Base-by-base conservation (phyloP, 176 grass and related monocot species). In the Lolium rigidum region DNA sequence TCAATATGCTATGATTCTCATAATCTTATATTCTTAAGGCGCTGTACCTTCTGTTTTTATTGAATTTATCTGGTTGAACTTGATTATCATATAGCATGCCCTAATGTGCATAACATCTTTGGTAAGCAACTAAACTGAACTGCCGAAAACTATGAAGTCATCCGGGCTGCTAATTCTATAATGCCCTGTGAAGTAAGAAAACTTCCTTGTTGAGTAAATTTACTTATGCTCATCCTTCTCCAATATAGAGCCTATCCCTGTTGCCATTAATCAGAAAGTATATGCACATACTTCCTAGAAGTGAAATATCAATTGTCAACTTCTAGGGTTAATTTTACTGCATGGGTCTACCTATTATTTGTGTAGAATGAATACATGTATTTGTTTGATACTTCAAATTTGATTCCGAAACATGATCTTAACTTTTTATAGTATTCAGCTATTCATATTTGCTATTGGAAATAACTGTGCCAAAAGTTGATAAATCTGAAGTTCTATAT, bases 361-460 rank as follows among this genome's bases (percentile, higher is more conserved):
- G 6, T 35, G 2, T 35, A 9, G 15, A 10, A 68, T 37, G 15
- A 67, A 37, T 67, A 37, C 26, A 7, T 38, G 31, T 67, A 37
- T 67, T 37, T 67, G 7, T 17, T 10, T 37, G 26, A 0, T 43
- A 43, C 41, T 43, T 43, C 41, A 43, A 43, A 43, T 7, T 43
- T 43, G 41, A 5, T 43, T 5, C 41, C 41, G 41, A 43, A 43
- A 43, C 41, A 43, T 43, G 41, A 43, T 43, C 41, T 43, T 5
- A 43, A 43, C 41, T 43, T 43, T 43, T 43, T 43, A 43, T 43
- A 43, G 41, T 43, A 43, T 43, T 43, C 41, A 43, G 7, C 41
- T 78, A 78, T 58, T 41, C 56, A 60, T 61, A 61, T 43, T 61
- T 47, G 39, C 44, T 47, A 59, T 26, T 55, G 74, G 35, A 48